Evolutionary conservation across 208 protist species (phyloP).

Genomic region (Leishmania braziliensis): DNA sequence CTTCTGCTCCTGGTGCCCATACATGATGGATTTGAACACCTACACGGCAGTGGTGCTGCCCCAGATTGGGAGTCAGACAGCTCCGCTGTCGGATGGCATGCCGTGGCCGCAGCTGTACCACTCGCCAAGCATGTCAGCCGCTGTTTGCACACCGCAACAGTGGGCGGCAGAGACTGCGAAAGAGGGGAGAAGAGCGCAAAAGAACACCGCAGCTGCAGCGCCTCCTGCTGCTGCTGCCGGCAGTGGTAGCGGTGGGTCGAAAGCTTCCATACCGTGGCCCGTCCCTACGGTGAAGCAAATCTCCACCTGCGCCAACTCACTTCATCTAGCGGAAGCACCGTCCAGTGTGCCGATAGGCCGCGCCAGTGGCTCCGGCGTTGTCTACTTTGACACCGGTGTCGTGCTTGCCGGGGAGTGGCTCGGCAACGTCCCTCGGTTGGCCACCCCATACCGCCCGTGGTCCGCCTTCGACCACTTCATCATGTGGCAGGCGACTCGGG

Average conservation of each 20-base stretch:
- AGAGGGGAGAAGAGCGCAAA: not conserved
- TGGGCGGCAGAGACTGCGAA: not conserved
- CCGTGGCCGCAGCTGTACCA: constrained; percentile 34
- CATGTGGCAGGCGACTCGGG: constrained; percentile 22
- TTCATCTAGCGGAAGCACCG: constrained; percentile 24
- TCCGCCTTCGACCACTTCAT: constrained; percentile 59
- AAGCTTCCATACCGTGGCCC: not conserved
- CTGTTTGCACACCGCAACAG: not conserved
- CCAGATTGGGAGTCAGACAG: constrained; percentile 21
- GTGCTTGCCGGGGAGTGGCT: constrained; percentile 53
- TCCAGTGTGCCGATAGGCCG: constrained; percentile 34
- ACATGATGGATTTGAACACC: constrained; percentile 22
- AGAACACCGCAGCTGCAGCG: not conserved
- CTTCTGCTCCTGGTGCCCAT: constrained; percentile 28
- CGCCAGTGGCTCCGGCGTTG: constrained; percentile 39
- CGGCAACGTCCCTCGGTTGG: constrained; percentile 59
- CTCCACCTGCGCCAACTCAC: constrained; percentile 12
- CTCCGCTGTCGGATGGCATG: constrained; percentile 16
- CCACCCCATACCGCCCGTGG: constrained; percentile 59
- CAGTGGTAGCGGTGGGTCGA: not conserved
- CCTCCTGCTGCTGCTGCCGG: not conserved
- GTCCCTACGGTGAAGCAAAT: constrained; percentile 19
- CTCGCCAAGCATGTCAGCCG: constrained; percentile 18
- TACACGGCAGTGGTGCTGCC: constrained; percentile 26
- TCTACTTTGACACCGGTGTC: constrained; percentile 72